These are phyloP conservation scores for Furculomyces boomerangus DNA, from an alignment of 371 early-diverging fungal genomes.

Conservation along the genomic window DNA sequence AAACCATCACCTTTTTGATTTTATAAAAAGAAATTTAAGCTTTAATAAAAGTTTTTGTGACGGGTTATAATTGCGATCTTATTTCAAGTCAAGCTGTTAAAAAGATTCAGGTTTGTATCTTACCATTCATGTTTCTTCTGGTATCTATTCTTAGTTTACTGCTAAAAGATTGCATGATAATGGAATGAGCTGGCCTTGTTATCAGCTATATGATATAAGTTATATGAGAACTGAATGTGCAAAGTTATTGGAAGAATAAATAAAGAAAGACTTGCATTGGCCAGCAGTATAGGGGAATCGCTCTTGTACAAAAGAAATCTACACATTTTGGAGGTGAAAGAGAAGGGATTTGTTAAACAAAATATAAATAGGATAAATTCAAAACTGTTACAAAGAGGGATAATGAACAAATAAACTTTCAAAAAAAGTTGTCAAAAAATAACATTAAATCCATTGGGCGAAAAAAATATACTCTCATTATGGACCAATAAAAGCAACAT, in stretches of 20 bases:
- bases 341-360: too few relatives aligned
- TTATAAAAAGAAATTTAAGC: neutral
- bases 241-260: neutral
- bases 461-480: too few relatives aligned
- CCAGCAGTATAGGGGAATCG: slow-evolving; percentile 50
- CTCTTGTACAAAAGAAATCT: slow-evolving; percentile 56
- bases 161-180: slow-evolving; percentile 65
- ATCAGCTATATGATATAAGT: slow-evolving; percentile 21
- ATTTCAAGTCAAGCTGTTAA: neutral
- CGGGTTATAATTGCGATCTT: neutral
- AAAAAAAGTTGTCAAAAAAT: too few relatives aligned
- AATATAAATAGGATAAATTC: too few relatives aligned
- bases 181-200: slow-evolving; percentile 62
- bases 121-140: slow-evolving; percentile 52
- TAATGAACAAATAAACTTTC: too few relatives aligned
- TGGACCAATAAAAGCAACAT: too few relatives aligned
- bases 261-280: slow-evolving; percentile 28
- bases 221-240: neutral
- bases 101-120: neutral
- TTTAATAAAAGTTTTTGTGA: neutral
- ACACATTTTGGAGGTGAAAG: slow-evolving; percentile 34
- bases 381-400: too few relatives aligned
- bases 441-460: too few relatives aligned
- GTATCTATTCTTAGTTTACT: slow-evolving; percentile 44
- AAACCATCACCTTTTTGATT: slow-evolving; percentile 51